Conservation (phyloP, 768 basidiomycete genomes). For the Xerocomellus dryophilus region DNA sequence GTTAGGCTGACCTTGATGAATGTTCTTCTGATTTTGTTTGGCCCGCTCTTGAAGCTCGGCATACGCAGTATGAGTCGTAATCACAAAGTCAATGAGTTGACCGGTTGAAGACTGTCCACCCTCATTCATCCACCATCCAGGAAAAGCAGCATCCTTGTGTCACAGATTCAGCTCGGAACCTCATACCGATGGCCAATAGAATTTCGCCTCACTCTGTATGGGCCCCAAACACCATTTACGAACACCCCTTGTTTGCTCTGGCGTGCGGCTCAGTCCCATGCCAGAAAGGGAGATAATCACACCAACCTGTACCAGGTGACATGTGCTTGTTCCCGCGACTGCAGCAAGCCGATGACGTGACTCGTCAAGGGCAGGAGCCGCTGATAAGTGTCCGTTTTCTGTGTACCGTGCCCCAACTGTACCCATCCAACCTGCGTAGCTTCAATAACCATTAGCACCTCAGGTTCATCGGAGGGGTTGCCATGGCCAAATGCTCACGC, state of each 20-base stretch:
- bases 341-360: slow-evolving; percentile 82
- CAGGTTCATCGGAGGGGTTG: neutral
- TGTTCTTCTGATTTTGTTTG: slow-evolving; percentile 54
- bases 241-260: slow-evolving; percentile 83
- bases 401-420: slow-evolving; percentile 81
- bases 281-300: neutral
- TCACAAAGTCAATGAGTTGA: slow-evolving; percentile 89
- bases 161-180: slow-evolving; percentile 1
- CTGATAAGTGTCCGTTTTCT: slow-evolving; percentile 50
- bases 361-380: slow-evolving; percentile 65
- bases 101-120: slow-evolving; percentile 98
- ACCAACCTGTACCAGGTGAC: slow-evolving; percentile 84
- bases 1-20: slow-evolving; percentile 47
- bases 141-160: slow-evolving; percentile 77
- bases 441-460: slow-evolving; percentile 22
- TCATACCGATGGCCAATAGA: neutral
- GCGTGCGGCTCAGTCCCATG: neutral
- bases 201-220: slow-evolving; percentile 57
- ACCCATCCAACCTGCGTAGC: slow-evolving; percentile 96
- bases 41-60: slow-evolving; percentile 61
- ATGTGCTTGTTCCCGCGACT: slow-evolving; percentile 95
- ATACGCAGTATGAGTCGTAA: slow-evolving; percentile 89
- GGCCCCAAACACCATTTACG: slow-evolving; percentile 92
- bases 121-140: slow-evolving; percentile 99
- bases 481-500: slow-evolving; percentile 51